Evolutionary conservation across 1,139 yeast genomes (phyloP).

Genomic region (Oligophagozyma castellii): DNA sequence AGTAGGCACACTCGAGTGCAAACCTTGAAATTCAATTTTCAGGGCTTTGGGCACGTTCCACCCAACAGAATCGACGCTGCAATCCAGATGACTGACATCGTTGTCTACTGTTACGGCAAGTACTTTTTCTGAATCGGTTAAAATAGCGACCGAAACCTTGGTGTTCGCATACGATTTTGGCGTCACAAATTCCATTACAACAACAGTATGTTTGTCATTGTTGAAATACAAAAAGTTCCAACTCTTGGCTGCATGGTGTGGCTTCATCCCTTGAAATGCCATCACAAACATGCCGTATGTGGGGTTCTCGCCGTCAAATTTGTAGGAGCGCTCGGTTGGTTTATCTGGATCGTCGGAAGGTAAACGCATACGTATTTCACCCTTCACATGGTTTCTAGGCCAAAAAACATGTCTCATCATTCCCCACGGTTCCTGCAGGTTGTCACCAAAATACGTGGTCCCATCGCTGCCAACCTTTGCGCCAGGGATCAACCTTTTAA

Average conservation of each 20-base stretch:
- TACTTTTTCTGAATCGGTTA: conserved; percentile 50
- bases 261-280: conserved; percentile 99
- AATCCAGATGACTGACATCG: conserved; percentile 45
- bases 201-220: conserved; percentile 56
- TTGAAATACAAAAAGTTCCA: conserved; percentile 95
- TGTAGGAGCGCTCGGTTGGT: conserved; percentile 12
- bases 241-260: conserved; percentile 93
- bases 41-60: conserved; percentile 80
- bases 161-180: conserved; percentile 81
- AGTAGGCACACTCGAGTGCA: conserved; percentile 29
- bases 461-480: conserved; percentile 88
- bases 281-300: conserved; percentile 77
- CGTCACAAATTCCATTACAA: conserved; percentile 91
- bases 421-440: conserved; percentile 83
- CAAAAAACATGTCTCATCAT: conserved; percentile 90
- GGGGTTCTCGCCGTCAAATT: conserved; percentile 20
- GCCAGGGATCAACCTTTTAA: conserved; percentile 59
- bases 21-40: conserved; percentile 43
- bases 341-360: conserved; percentile 3
- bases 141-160: conserved; percentile 66
- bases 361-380: conserved; percentile 35
- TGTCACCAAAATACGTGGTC: conserved; percentile 71
- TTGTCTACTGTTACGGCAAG: conserved; percentile 56
- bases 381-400: conserved; percentile 73
- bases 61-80: conserved; percentile 62